Conservation (phyloP, 495 filamentous ascomycete genomes). For the Xylaria telfairii region DNA sequence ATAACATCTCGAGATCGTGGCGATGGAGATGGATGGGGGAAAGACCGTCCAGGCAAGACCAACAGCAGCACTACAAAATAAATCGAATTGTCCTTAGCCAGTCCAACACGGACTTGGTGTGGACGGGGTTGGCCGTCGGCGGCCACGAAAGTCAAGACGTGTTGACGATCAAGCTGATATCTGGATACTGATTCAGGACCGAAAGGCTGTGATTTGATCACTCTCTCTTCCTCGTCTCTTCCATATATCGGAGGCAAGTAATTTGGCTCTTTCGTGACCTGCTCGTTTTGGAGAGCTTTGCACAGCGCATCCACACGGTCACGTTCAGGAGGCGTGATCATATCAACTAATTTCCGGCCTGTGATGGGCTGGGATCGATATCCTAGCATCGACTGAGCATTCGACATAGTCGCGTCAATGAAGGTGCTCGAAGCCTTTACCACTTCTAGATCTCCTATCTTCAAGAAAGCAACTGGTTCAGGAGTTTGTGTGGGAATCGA, state of each 20-base stretch:
- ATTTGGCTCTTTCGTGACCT: conserved; percentile 56
- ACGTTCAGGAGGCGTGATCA: conserved; percentile 55
- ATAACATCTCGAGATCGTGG: conserved; percentile 53
- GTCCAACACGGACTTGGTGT: conserved; percentile 52
- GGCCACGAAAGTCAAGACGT: conserved; percentile 56
- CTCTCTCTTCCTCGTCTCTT: conserved; percentile 52
- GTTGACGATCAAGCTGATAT: conserved; percentile 52
- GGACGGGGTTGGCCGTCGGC: conserved; percentile 52
- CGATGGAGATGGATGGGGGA: conserved; percentile 52
- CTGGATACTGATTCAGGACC: conserved; percentile 51
- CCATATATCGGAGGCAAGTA: conserved; percentile 62
- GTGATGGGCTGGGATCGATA: conserved; percentile 40
- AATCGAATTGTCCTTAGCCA: conserved; percentile 59
- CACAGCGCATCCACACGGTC: conserved; percentile 56
- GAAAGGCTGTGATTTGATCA: conserved; percentile 57
- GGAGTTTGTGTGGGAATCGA: conserved; percentile 48
- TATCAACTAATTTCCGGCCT: conserved; percentile 54
- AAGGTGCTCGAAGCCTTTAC: conserved; percentile 60
- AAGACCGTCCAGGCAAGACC: conserved; percentile 38
- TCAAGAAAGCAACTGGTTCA: conserved; percentile 61
- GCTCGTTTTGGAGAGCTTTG: conserved; percentile 54
- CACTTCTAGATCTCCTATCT: conserved; percentile 57
- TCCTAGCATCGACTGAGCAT: conserved; percentile 45
- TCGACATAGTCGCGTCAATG: conserved; percentile 40
- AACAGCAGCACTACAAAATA: conserved; percentile 59